These are phyloP conservation scores for Penicillium sumatraense DNA, from an alignment of 2,329 filamentous ascomycete species.

Conservation along the genomic window DNA sequence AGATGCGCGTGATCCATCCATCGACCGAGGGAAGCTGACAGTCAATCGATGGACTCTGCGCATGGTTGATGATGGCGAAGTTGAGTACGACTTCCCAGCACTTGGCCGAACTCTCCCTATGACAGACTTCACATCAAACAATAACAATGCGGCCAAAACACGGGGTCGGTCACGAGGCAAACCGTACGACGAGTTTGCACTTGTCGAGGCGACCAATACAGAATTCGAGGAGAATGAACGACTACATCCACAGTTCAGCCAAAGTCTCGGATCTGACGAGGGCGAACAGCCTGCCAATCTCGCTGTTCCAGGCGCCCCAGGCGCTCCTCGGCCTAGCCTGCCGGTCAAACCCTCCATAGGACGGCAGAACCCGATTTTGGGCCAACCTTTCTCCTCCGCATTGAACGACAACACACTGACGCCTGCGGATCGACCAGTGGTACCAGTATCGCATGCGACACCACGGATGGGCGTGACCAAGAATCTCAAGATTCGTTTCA, in stretches of 20 bases:
- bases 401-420: slow-evolving; percentile 50
- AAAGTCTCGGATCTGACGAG: slow-evolving; percentile 36
- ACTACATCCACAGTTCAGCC: slow-evolving; percentile 57
- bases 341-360: slow-evolving; percentile 29
- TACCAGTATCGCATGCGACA: slow-evolving; percentile 51
- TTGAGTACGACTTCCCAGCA: slow-evolving; percentile 69
- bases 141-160: slow-evolving; percentile 60
- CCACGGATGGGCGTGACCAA: slow-evolving; percentile 63
- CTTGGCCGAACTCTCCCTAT: slow-evolving; percentile 62
- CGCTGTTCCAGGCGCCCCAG: slow-evolving; percentile 26
- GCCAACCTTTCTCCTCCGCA: slow-evolving; percentile 52
- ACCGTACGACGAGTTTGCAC: slow-evolving; percentile 69
- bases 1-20: slow-evolving; percentile 58
- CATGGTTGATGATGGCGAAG: slow-evolving; percentile 71
- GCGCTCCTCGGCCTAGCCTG: slow-evolving; percentile 21
- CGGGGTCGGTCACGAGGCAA: slow-evolving; percentile 64
- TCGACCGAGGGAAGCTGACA: slow-evolving; percentile 58
- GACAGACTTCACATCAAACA: slow-evolving; percentile 69
- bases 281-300: slow-evolving; percentile 29
- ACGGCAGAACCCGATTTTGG: slow-evolving; percentile 48
- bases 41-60: slow-evolving; percentile 68
- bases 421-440: slow-evolving; percentile 51
- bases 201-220: slow-evolving; percentile 62
- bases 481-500: slow-evolving; percentile 64
- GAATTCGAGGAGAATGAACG: slow-evolving; percentile 64